Base-by-base conservation (phyloP, 208 protist genomes). In the Zelonia costaricensis region DNA sequence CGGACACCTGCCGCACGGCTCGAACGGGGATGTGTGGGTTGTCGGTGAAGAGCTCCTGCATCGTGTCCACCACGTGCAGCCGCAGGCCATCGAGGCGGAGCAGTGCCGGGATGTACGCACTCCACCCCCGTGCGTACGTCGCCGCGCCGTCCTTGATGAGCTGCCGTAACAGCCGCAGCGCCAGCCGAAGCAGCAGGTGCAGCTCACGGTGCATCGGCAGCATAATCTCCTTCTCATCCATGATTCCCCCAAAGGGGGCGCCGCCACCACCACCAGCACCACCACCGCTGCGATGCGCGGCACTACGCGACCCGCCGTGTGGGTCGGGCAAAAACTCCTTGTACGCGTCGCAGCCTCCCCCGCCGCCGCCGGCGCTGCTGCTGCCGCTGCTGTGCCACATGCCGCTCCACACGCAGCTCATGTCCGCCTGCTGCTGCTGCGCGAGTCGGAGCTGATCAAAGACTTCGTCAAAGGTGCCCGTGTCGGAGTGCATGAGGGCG, bases 41-140 rank as follows among this genome's bases (percentile, higher is more conserved):
- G 45, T 91, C 81, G 31, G 81, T 80, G 71, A 88, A 85, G 45
- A 90, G 62, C 54, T 78, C 81, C 43, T 75, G 68, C 60, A 93
- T 70, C 47, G 69, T 75, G 43, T 91, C 81, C 23, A 82, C 68
- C 12, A 84, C 73, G 62, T 74, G 75, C 42, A 93, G 69, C 1
- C 75, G 55, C 31, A 68, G 51, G 3, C 79, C 81, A 40, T 88
- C 83, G 39, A 91, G 43, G 39, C 18, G 64, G 16, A 88, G 70
- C 45, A 81, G 79, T 43, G 76, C 48, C 4, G 80, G 80, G 31
- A 93, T 71, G 67, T 86, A 86, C 27, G 58, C 61, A 9, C 62
- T 62, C 69, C 77, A 86, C 43, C 77, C 78, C 0, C 58, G 33
- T 3, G 79, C 74, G 18, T 91, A 62, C 39, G 18, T 46, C 13